These are phyloP conservation scores for Xerocomus amazonicus DNA, from an alignment of 1,284 basidiomycete species.

Conservation along the genomic window DNA sequence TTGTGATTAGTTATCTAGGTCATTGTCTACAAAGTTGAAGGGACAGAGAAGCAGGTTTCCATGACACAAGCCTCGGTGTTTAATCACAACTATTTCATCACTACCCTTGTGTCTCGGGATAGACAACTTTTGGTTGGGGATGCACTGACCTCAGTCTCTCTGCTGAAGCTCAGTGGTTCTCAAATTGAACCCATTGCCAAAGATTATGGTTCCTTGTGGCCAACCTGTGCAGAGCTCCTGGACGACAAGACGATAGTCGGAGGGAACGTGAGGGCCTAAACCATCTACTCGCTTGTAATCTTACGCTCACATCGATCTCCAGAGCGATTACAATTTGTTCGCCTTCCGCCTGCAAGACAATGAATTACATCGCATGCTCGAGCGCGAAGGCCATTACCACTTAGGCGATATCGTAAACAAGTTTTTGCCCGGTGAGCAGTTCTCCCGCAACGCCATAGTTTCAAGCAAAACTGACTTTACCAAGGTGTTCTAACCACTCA, in stretches of 20 bases:
- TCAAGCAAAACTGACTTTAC: conserved; percentile 8
- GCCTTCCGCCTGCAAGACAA: conserved; percentile 55
- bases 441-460: background rate
- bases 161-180: conserved; percentile 52
- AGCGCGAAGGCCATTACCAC: conserved; percentile 62
- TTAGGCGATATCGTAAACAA: conserved; percentile 71
- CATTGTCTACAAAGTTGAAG: conserved; percentile 44
- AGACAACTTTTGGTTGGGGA: conserved; percentile 69
- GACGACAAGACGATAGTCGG: conserved; percentile 62
- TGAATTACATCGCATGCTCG: conserved; percentile 43
- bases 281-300: background rate
- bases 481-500: conserved; percentile 43
- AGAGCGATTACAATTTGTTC: conserved; percentile 76
- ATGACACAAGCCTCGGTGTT: conserved; percentile 55
- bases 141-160: conserved; percentile 76
- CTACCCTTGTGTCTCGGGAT: conserved; percentile 51
- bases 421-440: conserved; percentile 54
- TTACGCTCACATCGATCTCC: conserved; percentile 7
- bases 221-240: conserved; percentile 55
- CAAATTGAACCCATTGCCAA: conserved; percentile 62
- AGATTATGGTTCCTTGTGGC: conserved; percentile 78
- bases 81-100: conserved; percentile 80
- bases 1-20: conserved; percentile 35
- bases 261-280: conserved; percentile 59
- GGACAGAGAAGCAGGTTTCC: conserved; percentile 25